Conservation (phyloP, 2,329 filamentous ascomycete genomes). For the Phaeophleospora eucalypticola region DNA sequence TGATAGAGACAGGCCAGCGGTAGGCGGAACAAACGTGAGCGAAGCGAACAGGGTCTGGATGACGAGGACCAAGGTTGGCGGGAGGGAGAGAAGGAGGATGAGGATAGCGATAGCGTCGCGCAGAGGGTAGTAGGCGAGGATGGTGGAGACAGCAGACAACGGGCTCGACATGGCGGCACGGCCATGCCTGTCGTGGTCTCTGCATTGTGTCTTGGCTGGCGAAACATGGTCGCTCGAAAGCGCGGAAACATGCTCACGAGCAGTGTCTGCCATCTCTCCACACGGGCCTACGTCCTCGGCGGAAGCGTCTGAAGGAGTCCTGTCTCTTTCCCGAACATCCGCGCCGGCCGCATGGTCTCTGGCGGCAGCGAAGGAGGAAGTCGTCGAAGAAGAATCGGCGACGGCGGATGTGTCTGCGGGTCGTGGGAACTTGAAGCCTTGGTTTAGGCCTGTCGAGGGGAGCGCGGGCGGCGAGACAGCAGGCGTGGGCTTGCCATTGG, state of each 20-base stretch:
- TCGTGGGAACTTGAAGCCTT: conserved; percentile 34
- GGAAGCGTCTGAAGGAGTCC: conserved; percentile 43
- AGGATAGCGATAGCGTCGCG: conserved; percentile 95
- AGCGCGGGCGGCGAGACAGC: conserved; percentile 38
- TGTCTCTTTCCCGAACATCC: conserved; percentile 31
- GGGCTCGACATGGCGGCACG: conserved; percentile 64
- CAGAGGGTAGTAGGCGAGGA: conserved; percentile 83
- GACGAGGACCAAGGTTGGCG: conserved; percentile 78
- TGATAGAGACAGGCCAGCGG: conserved; percentile 61
- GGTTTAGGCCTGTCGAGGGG: conserved; percentile 37
- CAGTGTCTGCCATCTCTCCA: conserved; percentile 29
- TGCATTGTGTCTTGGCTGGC: conserved; percentile 14
- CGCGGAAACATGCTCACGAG: conserved; percentile 29
- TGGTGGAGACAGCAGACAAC: conserved; percentile 74
- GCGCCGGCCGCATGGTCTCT: conserved; percentile 25
- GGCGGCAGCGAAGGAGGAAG: conserved; percentile 13
- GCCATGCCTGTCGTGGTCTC: conserved; percentile 41
- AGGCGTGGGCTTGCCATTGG: conserved; percentile 36
- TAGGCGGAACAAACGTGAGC: conserved; percentile 82
- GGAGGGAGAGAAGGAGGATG: conserved; percentile 89
- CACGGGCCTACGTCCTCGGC: conserved; percentile 34
- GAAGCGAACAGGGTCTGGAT: conserved; percentile 91
- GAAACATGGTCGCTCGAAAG: conserved; percentile 19
- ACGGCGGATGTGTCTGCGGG: conserved; percentile 23
- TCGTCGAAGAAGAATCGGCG: conserved; percentile 4